A percentile compares a stretch with the other conserved stretches of the same genome.
Conservation (phyloP, 306 rosid species). For the Lathyrus aphaca region DNA sequence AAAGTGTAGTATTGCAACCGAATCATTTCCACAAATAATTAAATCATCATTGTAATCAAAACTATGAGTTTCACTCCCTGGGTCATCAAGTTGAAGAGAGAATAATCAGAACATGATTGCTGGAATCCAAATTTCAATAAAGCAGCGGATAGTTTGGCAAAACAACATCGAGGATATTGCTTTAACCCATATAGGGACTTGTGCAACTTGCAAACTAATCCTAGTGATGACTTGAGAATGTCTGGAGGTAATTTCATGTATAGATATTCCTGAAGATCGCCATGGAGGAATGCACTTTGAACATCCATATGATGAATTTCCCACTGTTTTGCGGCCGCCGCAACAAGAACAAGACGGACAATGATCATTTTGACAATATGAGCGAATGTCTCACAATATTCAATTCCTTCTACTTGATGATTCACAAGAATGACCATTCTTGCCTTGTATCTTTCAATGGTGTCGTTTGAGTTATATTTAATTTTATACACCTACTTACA, state of each 20-base stretch:
- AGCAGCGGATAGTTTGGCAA: no score
- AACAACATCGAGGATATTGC: no score
- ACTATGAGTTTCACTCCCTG: no score
- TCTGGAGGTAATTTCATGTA: background rate
- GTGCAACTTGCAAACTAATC: background rate
- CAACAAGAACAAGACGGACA: background rate
- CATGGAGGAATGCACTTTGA: background rate
- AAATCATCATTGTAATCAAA: no score
- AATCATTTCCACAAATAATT: no score
- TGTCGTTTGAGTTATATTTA: background rate
- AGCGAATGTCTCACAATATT: background rate
- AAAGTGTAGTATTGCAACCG: no score
- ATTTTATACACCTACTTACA: conserved; percentile 1
- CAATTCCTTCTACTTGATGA: background rate
- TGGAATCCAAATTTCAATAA: no score
- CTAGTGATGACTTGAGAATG: background rate
- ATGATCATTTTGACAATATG: background rate
- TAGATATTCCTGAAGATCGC: background rate
- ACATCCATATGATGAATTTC: conserved; percentile 12
- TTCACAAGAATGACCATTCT: background rate
- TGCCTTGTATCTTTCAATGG: background rate
- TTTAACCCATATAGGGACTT: no score
- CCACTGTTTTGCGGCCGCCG: background rate
- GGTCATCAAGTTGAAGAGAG: no score
- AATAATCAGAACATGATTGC: no score